phyloP scores from a whole-genome alignment of 371 early-diverging fungal genomes.

The Apophysomyces ossiformis region DNA sequence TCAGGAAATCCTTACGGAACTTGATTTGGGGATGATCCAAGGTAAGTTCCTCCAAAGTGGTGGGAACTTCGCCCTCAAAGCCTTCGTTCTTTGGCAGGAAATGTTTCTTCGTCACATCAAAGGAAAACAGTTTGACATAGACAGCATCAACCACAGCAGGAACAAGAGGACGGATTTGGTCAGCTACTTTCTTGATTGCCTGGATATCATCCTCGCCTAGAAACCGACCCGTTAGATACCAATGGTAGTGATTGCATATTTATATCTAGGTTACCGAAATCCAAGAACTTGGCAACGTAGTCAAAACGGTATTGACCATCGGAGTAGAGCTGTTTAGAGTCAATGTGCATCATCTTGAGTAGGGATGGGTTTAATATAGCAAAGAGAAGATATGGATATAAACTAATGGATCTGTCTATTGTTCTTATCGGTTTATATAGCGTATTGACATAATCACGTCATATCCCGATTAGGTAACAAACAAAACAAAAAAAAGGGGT shows the following conservation, averaged over 20 bases:
- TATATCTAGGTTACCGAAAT: conserved; percentile 53
- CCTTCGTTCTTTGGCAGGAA: conserved; percentile 75
- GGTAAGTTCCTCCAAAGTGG: conserved; percentile 51
- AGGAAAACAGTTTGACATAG: conserved; percentile 64
- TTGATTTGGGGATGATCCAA: conserved; percentile 75
- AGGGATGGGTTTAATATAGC: neutral
- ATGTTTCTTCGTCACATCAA: conserved; percentile 67
- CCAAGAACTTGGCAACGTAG: conserved; percentile 72
- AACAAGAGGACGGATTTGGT: conserved; percentile 68
- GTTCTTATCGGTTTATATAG: neutral
- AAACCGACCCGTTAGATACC: neutral
- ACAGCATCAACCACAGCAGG: conserved; percentile 83
- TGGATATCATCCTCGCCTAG: conserved; percentile 45
- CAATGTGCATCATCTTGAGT: conserved; percentile 57
- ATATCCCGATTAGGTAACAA: conserved; percentile 7
- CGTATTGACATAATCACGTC: neutral
- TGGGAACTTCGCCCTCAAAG: conserved; percentile 54
- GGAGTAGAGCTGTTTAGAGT: conserved; percentile 64
- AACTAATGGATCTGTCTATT: too few relatives aligned
- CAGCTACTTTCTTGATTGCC: conserved; percentile 70
- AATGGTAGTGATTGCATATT: neutral
- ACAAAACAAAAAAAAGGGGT: conserved; percentile 9
- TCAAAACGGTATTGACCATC: conserved; percentile 75
- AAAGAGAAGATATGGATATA: neutral
- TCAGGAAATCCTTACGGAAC: conserved; percentile 81